Base-by-base conservation (phyloP, 768 basidiomycete species). In the Gautieria morchelliformis region DNA sequence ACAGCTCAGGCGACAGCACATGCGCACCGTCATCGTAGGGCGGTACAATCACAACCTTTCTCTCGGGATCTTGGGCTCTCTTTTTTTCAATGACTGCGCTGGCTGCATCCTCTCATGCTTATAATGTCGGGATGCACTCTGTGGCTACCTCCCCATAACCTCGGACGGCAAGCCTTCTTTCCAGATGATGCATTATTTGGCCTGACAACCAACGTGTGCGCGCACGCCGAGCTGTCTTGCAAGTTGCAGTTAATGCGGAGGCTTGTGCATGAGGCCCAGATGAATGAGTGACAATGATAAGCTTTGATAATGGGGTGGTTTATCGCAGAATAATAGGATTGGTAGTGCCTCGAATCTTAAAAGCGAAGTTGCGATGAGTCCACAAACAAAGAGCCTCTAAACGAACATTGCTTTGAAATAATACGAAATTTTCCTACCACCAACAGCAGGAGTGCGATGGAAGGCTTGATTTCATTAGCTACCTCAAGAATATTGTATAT, bases 191-290 rank as follows among this genome's bases (percentile, higher is more conserved):
- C 64, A 27, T 58, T 68, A 39, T 52, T 59, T 8, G 66, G 66
- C 72, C 72, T 74, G 11, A 74, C 69, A 42, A n/a, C n/a, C n/a
- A n/a, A 72, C 68, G 54, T 72, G 71, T 47, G 68, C 69, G n/a
- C 59, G 59, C 15, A 69, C 64, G 30, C 68, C 68, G 15, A 66
- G 63, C 41, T 69, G 65, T 30, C 64, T 64, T 0, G n/a, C n/a
- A n/a, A n/a, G n/a, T n/a, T n/a, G 72, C 71, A 1, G 72, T 71
- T 3, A 72, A 62, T 1, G 72, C 70, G 3, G 72, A 63, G 10
- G 72, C 72, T 35, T 72, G 71, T 8, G 72, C 72, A 59, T 74
- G 72, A 60, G 72, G 72, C 1, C 71, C 72, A 64, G 63, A 71
- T 40, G 71, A 72, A 58, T 72, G 72, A 5, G 72, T 73, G 61